Conservation (phyloP, 176 grass and related monocot species). For the Zea mays region Zm-B73-REFERENCE-NAM-5.0 NC_050103.1:172602501-172603000, state of each 20-base stretch:
- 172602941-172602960: conserved; percentile 68
- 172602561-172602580: conserved; percentile 39
- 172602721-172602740: conserved; percentile 66
- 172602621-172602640: conserved; percentile 34
- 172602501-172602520: conserved; percentile 41
- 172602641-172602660: conserved; percentile 42
- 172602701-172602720: conserved; percentile 62
- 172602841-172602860: conserved; percentile 44
- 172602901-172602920: conserved; percentile 87
- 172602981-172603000: conserved; percentile 51
- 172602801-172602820: conserved; percentile 80
- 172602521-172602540: conserved; percentile 57
- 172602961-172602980: conserved; percentile 51
- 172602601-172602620: conserved; percentile 41
- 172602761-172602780: conserved; percentile 85
- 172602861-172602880: conserved; percentile 60
- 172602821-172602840: conserved; percentile 51
- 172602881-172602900: conserved; percentile 82
- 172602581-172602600: conserved; percentile 62
- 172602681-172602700: conserved; percentile 49
- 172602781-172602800: conserved; percentile 88
- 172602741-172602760: conserved; percentile 82
- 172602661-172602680: conserved; percentile 44
- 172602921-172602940: conserved; percentile 69
- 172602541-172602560: conserved; percentile 53